A percentile compares a stretch with the other conserved stretches of the same genome.
These are phyloP conservation scores for Oidiodendron maius DNA, from an alignment of 495 filamentous ascomycete genomes.

Conservation along the genomic window DNA sequence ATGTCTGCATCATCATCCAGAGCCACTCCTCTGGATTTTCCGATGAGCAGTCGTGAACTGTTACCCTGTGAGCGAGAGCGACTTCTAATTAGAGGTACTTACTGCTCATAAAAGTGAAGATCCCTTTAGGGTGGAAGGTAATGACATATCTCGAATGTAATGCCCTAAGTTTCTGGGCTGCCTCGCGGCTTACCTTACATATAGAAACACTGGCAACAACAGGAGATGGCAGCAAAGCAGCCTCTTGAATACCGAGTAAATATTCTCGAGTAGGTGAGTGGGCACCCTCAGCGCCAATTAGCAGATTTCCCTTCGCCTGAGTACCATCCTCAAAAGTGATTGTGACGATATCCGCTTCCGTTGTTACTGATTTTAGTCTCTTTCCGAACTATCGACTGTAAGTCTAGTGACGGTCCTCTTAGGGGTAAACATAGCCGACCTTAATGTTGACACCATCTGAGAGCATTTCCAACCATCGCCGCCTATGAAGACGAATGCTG, in stretches of 20 bases:
- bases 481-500: conserved; percentile 36
- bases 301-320: conserved; percentile 24
- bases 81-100: background rate
- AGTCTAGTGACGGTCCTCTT: too few relatives aligned
- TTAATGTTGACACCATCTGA: conserved; percentile 35
- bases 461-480: conserved; percentile 34
- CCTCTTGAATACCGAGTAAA: conserved; percentile 28
- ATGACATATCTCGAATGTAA: conserved; percentile 26
- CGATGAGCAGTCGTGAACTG: conserved; percentile 18
- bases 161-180: conserved; percentile 18
- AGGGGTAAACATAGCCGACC: conserved; percentile 14
- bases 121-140: conserved; percentile 22
- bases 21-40: conserved; percentile 20
- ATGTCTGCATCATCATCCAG: conserved; percentile 20
- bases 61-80: background rate
- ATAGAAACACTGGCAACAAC: conserved; percentile 12
- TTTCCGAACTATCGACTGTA: conserved; percentile 6
- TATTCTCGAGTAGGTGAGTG: conserved; percentile 31
- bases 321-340: conserved; percentile 35
- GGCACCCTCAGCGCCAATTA: conserved; percentile 39
- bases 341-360: conserved; percentile 21
- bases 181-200: conserved; percentile 13
- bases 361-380: conserved; percentile 19
- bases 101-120: conserved; percentile 22
- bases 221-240: conserved; percentile 16